These are phyloP conservation scores for Senna siamea DNA, from an alignment of 306 rosid genomes.

Conservation along the genomic window DNA sequence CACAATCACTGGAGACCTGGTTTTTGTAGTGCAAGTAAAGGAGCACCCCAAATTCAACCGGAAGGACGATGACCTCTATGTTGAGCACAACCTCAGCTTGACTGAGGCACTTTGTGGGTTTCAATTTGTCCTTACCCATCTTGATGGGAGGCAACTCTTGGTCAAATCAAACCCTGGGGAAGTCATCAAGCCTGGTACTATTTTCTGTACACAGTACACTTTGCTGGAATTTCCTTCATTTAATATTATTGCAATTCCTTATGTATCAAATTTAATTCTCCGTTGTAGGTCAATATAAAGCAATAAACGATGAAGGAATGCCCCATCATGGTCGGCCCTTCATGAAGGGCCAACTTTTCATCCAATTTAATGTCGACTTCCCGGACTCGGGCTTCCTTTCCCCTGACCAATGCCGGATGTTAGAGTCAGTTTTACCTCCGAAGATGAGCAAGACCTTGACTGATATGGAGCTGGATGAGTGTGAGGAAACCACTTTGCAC, in stretches of 20 bases:
- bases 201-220: background rate
- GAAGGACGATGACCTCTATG: constrained; percentile 57
- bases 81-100: constrained; percentile 65
- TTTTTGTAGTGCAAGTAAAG: constrained; percentile 68
- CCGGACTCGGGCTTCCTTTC: constrained; percentile 60
- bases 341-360: constrained; percentile 67
- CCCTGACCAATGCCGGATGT: constrained; percentile 50
- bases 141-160: constrained; percentile 83
- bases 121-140: constrained; percentile 68
- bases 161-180: constrained; percentile 88
- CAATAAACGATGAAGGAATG: constrained; percentile 81
- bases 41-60: constrained; percentile 71
- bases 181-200: constrained; percentile 78
- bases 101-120: constrained; percentile 84
- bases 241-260: background rate
- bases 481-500: constrained; percentile 69
- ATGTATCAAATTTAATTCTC: background rate
- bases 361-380: constrained; percentile 62
- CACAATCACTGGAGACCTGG: constrained; percentile 73
- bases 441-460: constrained; percentile 48
- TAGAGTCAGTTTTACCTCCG: constrained; percentile 52
- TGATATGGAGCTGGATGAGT: constrained; percentile 66
- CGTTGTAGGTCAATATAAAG: constrained; percentile 61
- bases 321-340: constrained; percentile 67
- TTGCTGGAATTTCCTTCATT: too few species aligned